Evolutionary conservation across 2,329 filamentous ascomycete species (phyloP).

Genomic region (Cercospora nicotianae): DNA sequence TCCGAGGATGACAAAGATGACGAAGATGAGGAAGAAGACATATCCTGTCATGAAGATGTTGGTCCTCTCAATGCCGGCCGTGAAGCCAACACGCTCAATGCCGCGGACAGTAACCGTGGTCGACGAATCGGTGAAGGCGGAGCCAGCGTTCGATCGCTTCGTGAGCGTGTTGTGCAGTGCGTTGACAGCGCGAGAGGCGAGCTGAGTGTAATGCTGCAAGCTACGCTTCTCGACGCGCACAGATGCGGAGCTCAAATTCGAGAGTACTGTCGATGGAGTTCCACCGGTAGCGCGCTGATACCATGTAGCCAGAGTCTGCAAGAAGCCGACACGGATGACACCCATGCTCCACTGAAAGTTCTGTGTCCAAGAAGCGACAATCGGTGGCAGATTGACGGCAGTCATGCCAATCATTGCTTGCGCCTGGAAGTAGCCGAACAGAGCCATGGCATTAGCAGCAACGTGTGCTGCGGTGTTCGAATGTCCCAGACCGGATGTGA

Average conservation of each 20-base stretch:
- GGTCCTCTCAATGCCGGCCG: constrained; percentile 77
- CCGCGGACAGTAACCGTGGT: constrained; percentile 64
- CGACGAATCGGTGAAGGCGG: constrained; percentile 36
- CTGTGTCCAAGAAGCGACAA: constrained; percentile 90
- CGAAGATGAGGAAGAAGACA: constrained; percentile 83
- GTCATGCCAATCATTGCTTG: constrained; percentile 89
- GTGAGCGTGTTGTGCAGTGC: constrained; percentile 48
- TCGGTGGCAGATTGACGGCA: constrained; percentile 76
- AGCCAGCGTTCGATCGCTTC: constrained; percentile 32
- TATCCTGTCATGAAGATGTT: constrained; percentile 93
- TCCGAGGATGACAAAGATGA: constrained; percentile 69
- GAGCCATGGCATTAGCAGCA: constrained; percentile 87
- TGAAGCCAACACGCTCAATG: constrained; percentile 86
- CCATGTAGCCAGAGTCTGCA: constrained; percentile 89
- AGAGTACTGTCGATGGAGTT: constrained; percentile 74
- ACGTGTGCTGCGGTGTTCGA: constrained; percentile 94
- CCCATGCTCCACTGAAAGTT: constrained; percentile 99
- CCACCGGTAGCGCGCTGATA: constrained; percentile 93
- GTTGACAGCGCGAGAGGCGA: constrained; percentile 57
- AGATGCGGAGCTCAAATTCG: constrained; percentile 70
- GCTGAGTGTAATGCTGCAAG: constrained; percentile 45
- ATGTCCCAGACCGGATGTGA: constrained; percentile 87
- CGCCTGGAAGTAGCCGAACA: constrained; percentile 92
- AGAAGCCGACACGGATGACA: constrained; percentile 82
- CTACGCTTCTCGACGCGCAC: constrained; percentile 77